These are phyloP conservation scores for Brasilioporus rufonigricans DNA, from an alignment of 768 basidiomycete genomes.

Conservation along the genomic window DNA sequence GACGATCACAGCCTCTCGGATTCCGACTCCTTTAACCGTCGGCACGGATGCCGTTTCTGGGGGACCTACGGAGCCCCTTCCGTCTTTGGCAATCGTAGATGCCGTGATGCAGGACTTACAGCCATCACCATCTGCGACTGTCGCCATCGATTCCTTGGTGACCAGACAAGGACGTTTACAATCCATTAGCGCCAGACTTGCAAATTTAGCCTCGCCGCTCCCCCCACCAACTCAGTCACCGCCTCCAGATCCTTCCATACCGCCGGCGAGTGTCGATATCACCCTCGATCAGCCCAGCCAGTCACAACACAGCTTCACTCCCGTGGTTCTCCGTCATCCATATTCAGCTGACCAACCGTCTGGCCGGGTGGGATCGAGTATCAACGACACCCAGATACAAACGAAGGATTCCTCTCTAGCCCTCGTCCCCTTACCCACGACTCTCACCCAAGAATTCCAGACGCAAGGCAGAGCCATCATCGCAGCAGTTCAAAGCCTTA, in stretches of 20 bases:
- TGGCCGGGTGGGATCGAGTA: neutral
- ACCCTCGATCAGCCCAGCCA: neutral
- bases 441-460: slow-evolving; percentile 11
- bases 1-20: neutral
- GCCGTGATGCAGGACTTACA: neutral
- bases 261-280: neutral
- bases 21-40: neutral
- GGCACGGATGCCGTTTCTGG: neutral
- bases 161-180: slow-evolving; percentile 14
- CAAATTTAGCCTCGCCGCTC: slow-evolving; percentile 4
- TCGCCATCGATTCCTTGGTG: slow-evolving; percentile 5
- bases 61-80: neutral
- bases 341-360: slow-evolving; percentile 5
- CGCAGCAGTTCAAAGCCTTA: slow-evolving; percentile 14
- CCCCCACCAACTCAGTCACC: slow-evolving; percentile 8
- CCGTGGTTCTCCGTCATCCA: slow-evolving; percentile 9
- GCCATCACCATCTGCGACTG: neutral
- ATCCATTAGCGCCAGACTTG: slow-evolving; percentile 13
- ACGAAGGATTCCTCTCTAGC: neutral
- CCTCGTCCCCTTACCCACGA: neutral
- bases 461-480: slow-evolving; percentile 6
- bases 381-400: neutral
- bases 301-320: neutral
- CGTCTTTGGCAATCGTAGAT: neutral
- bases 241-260: neutral